Percentiles rank a stretch among this genome's conserved stretches.
phyloP scores from a whole-genome alignment of 73 alveolate genomes.

The Paramecium pentaurelia region DNA sequence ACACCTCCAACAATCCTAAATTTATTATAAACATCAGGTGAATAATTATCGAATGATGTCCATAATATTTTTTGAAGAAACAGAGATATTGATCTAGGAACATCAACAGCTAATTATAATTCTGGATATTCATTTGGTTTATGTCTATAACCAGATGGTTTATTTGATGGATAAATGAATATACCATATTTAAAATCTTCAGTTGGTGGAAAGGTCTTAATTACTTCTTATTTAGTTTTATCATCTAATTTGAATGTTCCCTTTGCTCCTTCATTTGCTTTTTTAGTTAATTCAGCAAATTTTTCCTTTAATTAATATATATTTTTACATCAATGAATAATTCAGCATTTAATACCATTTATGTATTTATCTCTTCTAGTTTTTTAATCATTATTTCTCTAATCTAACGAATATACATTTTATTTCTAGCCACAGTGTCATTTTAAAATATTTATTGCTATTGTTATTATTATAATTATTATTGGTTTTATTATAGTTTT shows the following conservation, averaged over 20 bases:
- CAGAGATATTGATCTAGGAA: conserved; percentile 17
- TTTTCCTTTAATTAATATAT: neutral
- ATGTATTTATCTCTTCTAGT: neutral
- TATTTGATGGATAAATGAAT: conserved; percentile 19
- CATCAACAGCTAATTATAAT: neutral
- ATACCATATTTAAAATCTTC: conserved; percentile 45
- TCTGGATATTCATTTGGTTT: conserved; percentile 42
- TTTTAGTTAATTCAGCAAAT: neutral
- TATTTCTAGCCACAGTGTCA: conserved; percentile 37
- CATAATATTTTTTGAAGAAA: neutral
- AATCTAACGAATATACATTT: neutral
- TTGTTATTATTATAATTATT: neutral
- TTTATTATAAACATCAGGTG: conserved; percentile 66
- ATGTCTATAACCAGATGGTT: conserved; percentile 42
- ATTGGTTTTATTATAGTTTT: neutral
- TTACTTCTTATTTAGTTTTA: conserved; percentile 28
- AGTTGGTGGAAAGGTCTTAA: conserved; percentile 6
- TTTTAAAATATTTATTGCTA: conserved; percentile 45
- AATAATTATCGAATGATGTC: conserved; percentile 33
- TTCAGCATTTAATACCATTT: conserved; percentile 63
- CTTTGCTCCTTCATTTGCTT: conserved; percentile 56
- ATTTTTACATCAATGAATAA: conserved; percentile 9
- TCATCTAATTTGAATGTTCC: conserved; percentile 20
- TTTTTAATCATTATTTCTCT: neutral
- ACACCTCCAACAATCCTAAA: conserved; percentile 82